Evolutionary conservation across 192 early-diverging fungal species (phyloP).

Genomic region (Coemansia sp.): DNA sequence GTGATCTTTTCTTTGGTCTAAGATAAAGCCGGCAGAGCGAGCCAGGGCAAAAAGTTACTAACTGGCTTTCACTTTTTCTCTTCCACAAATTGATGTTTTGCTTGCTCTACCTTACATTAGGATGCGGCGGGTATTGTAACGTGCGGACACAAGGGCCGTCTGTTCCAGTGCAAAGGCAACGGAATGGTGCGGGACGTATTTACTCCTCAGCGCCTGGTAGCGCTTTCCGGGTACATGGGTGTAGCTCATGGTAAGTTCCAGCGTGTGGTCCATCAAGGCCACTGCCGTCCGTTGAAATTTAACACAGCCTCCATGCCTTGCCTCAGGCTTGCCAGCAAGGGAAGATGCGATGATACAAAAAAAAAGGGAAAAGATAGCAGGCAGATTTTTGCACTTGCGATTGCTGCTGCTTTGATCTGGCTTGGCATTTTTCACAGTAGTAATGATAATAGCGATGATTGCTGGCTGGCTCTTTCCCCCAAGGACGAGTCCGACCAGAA

Average conservation of each 20-base stretch:
- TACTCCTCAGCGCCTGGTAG: conserved; percentile 70
- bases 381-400: too few species aligned
- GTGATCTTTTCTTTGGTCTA: neutral
- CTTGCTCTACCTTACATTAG: conserved; percentile 49
- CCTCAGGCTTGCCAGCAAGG: too few species aligned
- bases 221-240: conserved; percentile 85
- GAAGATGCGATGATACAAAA: too few species aligned
- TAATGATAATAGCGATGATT: too few species aligned
- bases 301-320: too few species aligned
- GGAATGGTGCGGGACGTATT: conserved; percentile 99
- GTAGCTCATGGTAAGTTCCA: conserved; percentile 88
- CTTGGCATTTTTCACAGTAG: too few species aligned
- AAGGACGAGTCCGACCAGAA: too few species aligned
- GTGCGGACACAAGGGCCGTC: conserved; percentile 91
- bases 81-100: neutral
- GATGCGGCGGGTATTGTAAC: conserved; percentile 99
- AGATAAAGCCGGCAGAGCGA: too few species aligned
- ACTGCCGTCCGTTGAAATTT: too few species aligned
- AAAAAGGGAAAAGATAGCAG: too few species aligned
- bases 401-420: too few species aligned
- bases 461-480: too few species aligned
- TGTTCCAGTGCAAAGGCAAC: conserved; percentile 99
- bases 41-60: neutral
- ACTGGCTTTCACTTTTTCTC: neutral
- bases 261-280: neutral